These are phyloP conservation scores for Melampsora americana DNA, from an alignment of 1,284 basidiomycete genomes.

Conservation along the genomic window DNA sequence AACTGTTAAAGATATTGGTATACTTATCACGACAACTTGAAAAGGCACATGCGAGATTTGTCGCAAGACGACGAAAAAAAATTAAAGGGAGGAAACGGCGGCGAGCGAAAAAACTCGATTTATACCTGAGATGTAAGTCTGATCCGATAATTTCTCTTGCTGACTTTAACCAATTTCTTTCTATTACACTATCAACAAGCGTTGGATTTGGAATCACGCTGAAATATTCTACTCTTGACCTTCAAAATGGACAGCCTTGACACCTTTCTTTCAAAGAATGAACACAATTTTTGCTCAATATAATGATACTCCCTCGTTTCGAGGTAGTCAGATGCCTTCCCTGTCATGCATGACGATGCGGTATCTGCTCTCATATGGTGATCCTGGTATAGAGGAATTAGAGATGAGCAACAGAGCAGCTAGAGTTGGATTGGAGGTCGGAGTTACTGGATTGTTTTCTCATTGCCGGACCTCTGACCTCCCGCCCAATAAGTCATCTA, in stretches of 20 bases:
- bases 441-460: not conserved
- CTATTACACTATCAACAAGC: too few species aligned
- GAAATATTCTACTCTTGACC: too few species aligned
- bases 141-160: not conserved
- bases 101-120: not conserved
- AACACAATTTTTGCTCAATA: not conserved
- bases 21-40: not conserved
- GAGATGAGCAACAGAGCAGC: not conserved
- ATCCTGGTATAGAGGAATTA: constrained; percentile 7
- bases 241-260: not conserved
- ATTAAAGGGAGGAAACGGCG: not conserved
- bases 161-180: not conserved
- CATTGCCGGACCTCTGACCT: not conserved
- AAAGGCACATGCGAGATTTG: not conserved
- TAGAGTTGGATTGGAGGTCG: not conserved
- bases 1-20: not conserved
- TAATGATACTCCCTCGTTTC: not conserved
- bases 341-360: not conserved
- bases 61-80: too few species aligned
- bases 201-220: too few species aligned
- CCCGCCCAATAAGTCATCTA: not conserved
- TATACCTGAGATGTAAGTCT: constrained; percentile 7
- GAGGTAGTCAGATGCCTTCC: not conserved
- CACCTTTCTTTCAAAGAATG: constrained; percentile 4
- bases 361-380: not conserved